Percentiles rank a stretch among this genome's conserved stretches.
These are phyloP conservation scores for Phyllachora maydis DNA, from an alignment of 2,329 filamentous ascomycete genomes.

Conservation along the genomic window DNA sequence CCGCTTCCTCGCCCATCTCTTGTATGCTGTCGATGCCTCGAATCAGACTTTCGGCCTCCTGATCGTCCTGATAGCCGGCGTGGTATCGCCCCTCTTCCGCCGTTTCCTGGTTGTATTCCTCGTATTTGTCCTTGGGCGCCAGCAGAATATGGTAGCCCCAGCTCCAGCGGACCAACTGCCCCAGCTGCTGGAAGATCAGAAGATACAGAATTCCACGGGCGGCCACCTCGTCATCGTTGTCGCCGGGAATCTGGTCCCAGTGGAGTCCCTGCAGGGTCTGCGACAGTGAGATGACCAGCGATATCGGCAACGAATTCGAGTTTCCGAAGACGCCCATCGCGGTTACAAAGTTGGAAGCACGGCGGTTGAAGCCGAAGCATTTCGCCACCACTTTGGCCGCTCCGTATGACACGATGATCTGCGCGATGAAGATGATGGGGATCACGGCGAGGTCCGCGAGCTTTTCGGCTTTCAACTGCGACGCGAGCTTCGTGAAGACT, in stretches of 20 bases:
- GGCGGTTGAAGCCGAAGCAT: slow-evolving; percentile 61
- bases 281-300: slow-evolving; percentile 80
- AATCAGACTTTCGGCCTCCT: slow-evolving; percentile 23
- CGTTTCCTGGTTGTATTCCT: slow-evolving; percentile 35
- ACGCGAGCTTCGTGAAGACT: slow-evolving; percentile 96
- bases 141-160: slow-evolving; percentile 94
- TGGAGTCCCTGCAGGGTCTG: slow-evolving; percentile 83
- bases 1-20: slow-evolving; percentile 15
- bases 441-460: slow-evolving; percentile 81
- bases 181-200: slow-evolving; percentile 92
- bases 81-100: slow-evolving; percentile 38
- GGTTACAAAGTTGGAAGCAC: slow-evolving; percentile 82
- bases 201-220: slow-evolving; percentile 89
- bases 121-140: slow-evolving; percentile 60
- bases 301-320: slow-evolving; percentile 94
- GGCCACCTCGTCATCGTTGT: slow-evolving; percentile 88
- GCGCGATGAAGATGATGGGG: slow-evolving; percentile 78
- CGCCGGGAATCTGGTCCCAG: slow-evolving; percentile 77
- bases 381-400: slow-evolving; percentile 53
- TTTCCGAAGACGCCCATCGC: slow-evolving; percentile 95
- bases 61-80: slow-evolving; percentile 21
- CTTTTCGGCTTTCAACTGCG: slow-evolving; percentile 81
- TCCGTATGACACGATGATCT: slow-evolving; percentile 70
- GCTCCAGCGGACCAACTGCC: slow-evolving; percentile 88
- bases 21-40: slow-evolving; percentile 19